Percentiles rank a stretch among this genome's conserved stretches.
Conservation (phyloP, 2,329 filamentous ascomycete species). For the Hypoxylon sp. region DNA sequence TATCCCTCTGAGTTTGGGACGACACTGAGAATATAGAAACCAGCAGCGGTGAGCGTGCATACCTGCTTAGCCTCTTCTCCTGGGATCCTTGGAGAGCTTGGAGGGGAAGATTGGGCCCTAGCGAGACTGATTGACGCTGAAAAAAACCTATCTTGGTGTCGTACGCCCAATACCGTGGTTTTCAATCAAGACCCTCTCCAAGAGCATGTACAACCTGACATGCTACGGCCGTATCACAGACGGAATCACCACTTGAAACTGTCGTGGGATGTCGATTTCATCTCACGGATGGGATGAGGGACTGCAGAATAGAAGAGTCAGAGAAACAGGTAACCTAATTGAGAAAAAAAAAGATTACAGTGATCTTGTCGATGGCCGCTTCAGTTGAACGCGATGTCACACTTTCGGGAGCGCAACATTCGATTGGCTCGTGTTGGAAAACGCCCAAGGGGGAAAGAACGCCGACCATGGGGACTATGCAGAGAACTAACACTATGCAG, state of each 20-base stretch:
- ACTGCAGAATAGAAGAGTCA: slow-evolving; percentile 5
- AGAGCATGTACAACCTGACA: not conserved
- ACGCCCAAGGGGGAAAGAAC: slow-evolving; percentile 8
- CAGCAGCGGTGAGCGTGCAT: slow-evolving; percentile 12
- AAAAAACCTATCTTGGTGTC: slow-evolving; percentile 13
- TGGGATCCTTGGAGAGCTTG: slow-evolving; percentile 20
- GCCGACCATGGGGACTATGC: slow-evolving; percentile 12
- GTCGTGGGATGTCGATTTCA: slow-evolving; percentile 18
- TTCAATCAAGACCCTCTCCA: not conserved
- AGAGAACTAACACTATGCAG: not conserved
- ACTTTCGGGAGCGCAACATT: slow-evolving; percentile 28
- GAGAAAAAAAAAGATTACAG: slow-evolving; percentile 14
- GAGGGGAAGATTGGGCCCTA: slow-evolving; percentile 21
- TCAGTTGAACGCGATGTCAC: slow-evolving; percentile 31
- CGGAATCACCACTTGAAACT: slow-evolving; percentile 9
- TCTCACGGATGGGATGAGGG: slow-evolving; percentile 19
- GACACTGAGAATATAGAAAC: not conserved
- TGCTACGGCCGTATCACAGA: slow-evolving; percentile 8
- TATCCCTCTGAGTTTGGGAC: not conserved
- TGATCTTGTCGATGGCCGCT: slow-evolving; percentile 24
- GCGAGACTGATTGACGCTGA: slow-evolving; percentile 16
- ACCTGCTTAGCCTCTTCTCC: slow-evolving; percentile 27
- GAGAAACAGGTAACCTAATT: slow-evolving; percentile 1
- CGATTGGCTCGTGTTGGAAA: slow-evolving; percentile 31
- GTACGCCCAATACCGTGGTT: slow-evolving; percentile 2